Evolutionary conservation across 805 yeast genomes (phyloP), one percentile per base, ranked within the genome.

Genomic region (Myxozyma neglecta): DNA sequence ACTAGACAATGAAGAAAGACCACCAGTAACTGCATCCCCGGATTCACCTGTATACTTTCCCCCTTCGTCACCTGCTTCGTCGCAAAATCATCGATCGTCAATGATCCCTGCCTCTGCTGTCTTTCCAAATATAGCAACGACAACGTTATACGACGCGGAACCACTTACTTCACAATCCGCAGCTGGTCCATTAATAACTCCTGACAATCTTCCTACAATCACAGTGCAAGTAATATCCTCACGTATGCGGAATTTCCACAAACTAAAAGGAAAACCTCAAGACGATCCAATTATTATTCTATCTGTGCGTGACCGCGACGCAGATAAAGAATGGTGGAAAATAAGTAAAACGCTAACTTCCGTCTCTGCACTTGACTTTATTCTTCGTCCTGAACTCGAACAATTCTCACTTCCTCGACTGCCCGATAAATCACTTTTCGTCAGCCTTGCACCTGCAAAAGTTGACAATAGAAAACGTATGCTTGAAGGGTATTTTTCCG

Each of bases 251-350:
- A 44, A 65, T 74, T 9, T 62, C 35, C 53, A 48, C 43, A 60
- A 65, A 54, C 16, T 47, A 18, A 50, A 56, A 37, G 46, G 40
- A 44, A 79, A 80, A 65, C 67, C 77, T 0, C 29, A 24, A 24
- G 88, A 84, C 44, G 90, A 86, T 46, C 85, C 88, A 16, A 75
- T 75, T 35, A 79, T 88, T 24, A 78, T 88, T 0, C 79, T 92
- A 57, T 80, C 87, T 16, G 84, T 88, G 4, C 76, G 81, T 50
- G 93, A 88, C 67, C 80, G 85, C 39, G 84, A 80, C 29, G 75
- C 85, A 1, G 77, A 79, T 44, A 85, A 85, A 63, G 90, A 86
- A 68, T 81, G 89, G 78, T 92, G 96, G 87, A 80, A 85, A 67
- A 84, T 90, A 56, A 77, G 84, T 46, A 90, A 90, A 70, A 73